Conservation (phyloP, 2,329 filamentous ascomycete species). For the Colletotrichum sp. region DNA sequence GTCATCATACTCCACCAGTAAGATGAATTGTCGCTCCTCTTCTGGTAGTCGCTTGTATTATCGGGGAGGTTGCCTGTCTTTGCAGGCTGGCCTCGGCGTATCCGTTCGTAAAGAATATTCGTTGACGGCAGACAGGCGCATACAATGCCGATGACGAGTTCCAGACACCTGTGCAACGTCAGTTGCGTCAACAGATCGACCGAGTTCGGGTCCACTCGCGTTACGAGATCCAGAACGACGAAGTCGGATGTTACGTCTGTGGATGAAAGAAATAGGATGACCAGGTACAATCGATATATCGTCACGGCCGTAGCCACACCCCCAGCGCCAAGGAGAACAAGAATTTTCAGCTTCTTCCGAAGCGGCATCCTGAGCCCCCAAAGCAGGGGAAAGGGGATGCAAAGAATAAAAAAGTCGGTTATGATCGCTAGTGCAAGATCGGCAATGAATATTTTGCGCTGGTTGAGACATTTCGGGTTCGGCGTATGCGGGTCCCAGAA, state of each 20-base stretch:
- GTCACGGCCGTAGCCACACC: constrained; percentile 33
- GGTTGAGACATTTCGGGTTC: constrained; percentile 31
- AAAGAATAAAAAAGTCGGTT: constrained; percentile 37
- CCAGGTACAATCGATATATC: constrained; percentile 28
- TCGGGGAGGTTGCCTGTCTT: not conserved
- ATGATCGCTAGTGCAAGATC: constrained; percentile 35
- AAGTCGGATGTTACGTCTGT: constrained; percentile 30
- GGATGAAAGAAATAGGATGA: constrained; percentile 25
- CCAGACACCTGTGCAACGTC: constrained; percentile 1
- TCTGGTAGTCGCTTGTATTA: not conserved
- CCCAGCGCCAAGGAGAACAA: constrained; percentile 32
- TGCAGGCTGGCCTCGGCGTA: not conserved
- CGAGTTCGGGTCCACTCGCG: not conserved
- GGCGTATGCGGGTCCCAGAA: constrained; percentile 28
- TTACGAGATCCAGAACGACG: constrained; percentile 18
- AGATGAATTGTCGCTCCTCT: not conserved
- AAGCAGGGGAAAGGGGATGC: constrained; percentile 36
- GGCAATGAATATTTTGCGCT: constrained; percentile 34
- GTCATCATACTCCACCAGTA: constrained; percentile 12
- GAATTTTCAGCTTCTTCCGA: constrained; percentile 36
- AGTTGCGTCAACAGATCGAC: not conserved
- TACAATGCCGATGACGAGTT: constrained; percentile 23
- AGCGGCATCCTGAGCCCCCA: constrained; percentile 32
- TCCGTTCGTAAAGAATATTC: constrained; percentile 20
- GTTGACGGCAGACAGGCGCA: constrained; percentile 22